phyloP scores from a whole-genome alignment of 1,139 yeast genomes.

The Arxiozyma telluris region DNA sequence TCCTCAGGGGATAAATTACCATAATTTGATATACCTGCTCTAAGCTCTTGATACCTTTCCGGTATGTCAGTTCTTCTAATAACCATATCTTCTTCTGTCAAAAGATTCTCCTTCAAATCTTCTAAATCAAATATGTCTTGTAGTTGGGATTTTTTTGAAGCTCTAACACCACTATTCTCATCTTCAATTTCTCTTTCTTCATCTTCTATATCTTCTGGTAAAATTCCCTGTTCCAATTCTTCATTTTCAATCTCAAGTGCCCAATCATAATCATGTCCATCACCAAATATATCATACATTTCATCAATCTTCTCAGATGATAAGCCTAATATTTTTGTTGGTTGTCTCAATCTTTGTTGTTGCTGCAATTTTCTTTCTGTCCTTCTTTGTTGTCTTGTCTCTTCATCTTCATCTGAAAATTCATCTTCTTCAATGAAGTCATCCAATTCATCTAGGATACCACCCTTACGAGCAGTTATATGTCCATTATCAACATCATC shows the following conservation, averaged over 20 bases:
- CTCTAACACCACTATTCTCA: conserved; percentile 33
- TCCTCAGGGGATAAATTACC: conserved; percentile 58
- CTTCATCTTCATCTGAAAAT: conserved; percentile 82
- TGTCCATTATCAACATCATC: conserved; percentile 22
- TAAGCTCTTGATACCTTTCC: conserved; percentile 77
- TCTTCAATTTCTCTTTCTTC: conserved; percentile 40
- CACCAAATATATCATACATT: conserved; percentile 90
- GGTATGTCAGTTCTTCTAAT: conserved; percentile 86
- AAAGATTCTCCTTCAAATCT: conserved; percentile 80
- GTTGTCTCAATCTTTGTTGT: conserved; percentile 35
- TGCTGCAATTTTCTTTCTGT: conserved; percentile 31
- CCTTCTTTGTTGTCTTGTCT: conserved; percentile 37
- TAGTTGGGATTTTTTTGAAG: conserved; percentile 43
- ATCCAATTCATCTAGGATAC: conserved; percentile 69
- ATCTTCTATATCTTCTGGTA: conserved; percentile 33
- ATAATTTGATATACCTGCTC: conserved; percentile 54
- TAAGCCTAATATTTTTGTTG: conserved; percentile 63
- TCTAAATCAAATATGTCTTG: conserved; percentile 92
- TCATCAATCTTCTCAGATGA: conserved; percentile 92
- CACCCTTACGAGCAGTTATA: conserved; percentile 24
- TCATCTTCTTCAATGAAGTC: conserved; percentile 97
- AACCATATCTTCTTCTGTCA: conserved; percentile 85
- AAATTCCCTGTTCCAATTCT: conserved; percentile 35
- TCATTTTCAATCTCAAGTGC: conserved; percentile 87
- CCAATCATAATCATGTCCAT: conserved; percentile 97